Conservation (phyloP, 768 basidiomycete species). For the Pholiota conissans region DNA sequence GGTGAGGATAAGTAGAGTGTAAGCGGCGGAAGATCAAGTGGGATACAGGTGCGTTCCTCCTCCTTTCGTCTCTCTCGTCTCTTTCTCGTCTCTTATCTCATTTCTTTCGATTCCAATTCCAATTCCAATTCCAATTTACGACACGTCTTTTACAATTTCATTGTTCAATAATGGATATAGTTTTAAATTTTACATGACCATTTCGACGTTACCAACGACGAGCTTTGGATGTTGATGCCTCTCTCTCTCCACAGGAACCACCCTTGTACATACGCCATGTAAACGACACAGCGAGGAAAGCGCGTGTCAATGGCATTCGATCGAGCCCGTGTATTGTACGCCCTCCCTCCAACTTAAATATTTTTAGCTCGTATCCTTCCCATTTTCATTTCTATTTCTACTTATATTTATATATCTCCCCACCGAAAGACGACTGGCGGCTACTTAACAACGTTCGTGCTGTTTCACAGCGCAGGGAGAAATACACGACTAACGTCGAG, state of each 20-base stretch:
- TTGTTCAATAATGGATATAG: no score
- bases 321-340: conserved; percentile 85
- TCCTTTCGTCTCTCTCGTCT: conserved; percentile 4
- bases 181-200: no score
- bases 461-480: no score
- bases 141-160: no score
- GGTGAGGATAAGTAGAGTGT: no score
- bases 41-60: conserved; percentile 64
- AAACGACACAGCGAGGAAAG: conserved; percentile 75
- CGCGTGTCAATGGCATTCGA: conserved; percentile 81
- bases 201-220: no score
- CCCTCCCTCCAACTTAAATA: conserved; percentile 34
- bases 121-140: background rate
- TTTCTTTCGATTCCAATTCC: no score
- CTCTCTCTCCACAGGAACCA: conserved; percentile 48
- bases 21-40: conserved; percentile 88
- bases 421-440: background rate
- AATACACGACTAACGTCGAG: conserved; percentile 76
- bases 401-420: conserved; percentile 17
- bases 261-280: conserved; percentile 83
- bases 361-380: background rate
- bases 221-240: no score
- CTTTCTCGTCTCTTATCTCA: no score
- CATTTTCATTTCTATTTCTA: background rate
- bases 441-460: no score